These are phyloP conservation scores for Aspergillus fumigatus DNA, from an alignment of 2,329 filamentous ascomycete species.

Conservation along the genomic window DNA sequence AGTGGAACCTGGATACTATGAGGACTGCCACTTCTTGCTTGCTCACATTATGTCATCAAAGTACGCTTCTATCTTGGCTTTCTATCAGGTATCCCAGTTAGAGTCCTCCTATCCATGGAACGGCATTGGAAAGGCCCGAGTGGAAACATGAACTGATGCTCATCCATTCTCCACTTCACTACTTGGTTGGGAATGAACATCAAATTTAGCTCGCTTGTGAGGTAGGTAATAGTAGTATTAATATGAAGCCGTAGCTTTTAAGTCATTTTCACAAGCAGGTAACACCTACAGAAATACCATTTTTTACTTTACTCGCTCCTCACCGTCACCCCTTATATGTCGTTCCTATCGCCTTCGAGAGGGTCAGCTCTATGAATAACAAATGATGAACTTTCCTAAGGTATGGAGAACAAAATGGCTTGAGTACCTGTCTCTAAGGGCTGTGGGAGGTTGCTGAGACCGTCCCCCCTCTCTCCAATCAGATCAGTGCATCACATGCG, in stretches of 20 bases:
- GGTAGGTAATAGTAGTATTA: no score
- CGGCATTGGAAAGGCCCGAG: background rate
- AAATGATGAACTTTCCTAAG: background rate
- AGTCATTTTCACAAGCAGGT: background rate
- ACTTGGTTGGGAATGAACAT: background rate
- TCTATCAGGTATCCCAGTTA: background rate
- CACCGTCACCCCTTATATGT: background rate
- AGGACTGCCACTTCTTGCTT: background rate
- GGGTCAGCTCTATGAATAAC: background rate
- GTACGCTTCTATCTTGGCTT: background rate
- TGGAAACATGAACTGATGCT: background rate
- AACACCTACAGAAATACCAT: background rate
- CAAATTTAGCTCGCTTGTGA: background rate
- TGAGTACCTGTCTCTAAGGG: background rate
- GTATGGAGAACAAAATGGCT: background rate
- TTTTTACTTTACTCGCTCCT: background rate
- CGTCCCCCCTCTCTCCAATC: background rate
- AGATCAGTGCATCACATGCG: background rate
- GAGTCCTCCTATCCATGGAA: background rate
- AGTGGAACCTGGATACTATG: background rate
- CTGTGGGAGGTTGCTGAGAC: background rate
- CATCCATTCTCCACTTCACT: background rate
- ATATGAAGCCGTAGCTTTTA: background rate
- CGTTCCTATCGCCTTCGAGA: background rate
- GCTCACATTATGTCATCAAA: background rate